Evolutionary conservation across 2,329 filamentous ascomycete genomes (phyloP).

Genomic region (Diaporthe sp.): DNA sequence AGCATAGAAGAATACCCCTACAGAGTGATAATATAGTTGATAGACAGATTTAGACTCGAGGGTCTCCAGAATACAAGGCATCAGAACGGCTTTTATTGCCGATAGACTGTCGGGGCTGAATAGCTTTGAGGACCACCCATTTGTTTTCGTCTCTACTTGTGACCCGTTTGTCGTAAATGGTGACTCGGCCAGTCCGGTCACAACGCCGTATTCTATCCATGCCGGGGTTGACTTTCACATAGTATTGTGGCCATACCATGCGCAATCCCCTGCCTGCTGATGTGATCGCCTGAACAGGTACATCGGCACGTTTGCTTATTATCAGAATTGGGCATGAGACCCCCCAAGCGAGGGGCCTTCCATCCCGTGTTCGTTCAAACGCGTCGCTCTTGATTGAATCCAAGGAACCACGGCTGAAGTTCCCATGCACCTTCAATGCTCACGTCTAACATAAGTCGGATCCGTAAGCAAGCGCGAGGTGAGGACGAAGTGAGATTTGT

Average conservation of each 20-base stretch:
- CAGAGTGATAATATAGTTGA: not conserved
- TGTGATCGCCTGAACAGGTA: not conserved
- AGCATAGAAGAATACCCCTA: constrained; percentile 10
- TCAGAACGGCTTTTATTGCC: not conserved
- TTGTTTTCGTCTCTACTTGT: not conserved
- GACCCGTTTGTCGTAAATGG: too few species aligned
- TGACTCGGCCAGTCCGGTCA: not conserved
- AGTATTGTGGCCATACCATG: not conserved
- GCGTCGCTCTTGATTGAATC: not conserved
- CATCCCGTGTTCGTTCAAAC: not conserved
- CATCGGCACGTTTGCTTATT: not conserved
- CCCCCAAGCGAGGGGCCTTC: not conserved
- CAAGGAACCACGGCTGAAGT: not conserved
- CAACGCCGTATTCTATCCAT: not conserved
- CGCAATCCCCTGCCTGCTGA: not conserved
- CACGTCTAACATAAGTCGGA: not conserved
- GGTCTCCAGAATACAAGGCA: not conserved
- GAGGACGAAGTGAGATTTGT: not conserved
- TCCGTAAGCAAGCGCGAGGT: not conserved
- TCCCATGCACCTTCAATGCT: not conserved
- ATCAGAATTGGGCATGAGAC: not conserved
- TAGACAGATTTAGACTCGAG: constrained; percentile 11
- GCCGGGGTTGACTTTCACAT: not conserved
- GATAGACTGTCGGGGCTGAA: not conserved
- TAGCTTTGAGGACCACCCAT: not conserved